phyloP scores from a whole-genome alignment of 1,284 basidiomycete species.

The Leucoagaricus sp. region DNA sequence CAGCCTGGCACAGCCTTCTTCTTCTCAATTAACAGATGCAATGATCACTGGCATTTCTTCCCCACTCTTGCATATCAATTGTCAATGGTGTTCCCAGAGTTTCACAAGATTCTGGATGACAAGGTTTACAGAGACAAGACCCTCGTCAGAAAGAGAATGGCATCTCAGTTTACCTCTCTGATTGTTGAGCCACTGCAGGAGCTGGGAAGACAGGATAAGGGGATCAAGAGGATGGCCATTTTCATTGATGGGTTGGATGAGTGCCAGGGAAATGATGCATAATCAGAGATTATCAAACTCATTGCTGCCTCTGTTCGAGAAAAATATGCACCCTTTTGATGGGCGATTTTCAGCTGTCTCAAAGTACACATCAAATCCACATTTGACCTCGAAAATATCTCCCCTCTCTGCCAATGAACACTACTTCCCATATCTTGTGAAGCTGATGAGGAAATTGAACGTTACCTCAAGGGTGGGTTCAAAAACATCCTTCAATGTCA shows the following conservation, averaged over 20 bases:
- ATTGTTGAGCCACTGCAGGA: neutral
- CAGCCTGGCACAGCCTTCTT: neutral
- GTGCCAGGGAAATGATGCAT: neutral
- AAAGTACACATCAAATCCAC: neutral
- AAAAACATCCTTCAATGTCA: neutral
- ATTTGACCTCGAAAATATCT: neutral
- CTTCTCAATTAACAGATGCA: neutral
- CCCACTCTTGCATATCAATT: neutral
- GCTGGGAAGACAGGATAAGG: neutral
- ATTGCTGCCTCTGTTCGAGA: neutral
- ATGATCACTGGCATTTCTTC: neutral
- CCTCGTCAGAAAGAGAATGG: neutral
- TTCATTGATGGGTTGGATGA: slow-evolving; percentile 2
- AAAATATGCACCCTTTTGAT: neutral
- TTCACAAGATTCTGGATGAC: neutral
- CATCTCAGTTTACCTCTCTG: neutral
- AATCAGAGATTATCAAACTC: neutral
- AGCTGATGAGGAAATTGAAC: neutral
- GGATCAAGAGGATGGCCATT: neutral
- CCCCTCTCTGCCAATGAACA: neutral
- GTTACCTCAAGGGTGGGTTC: slow-evolving; percentile 1
- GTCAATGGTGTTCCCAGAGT: neutral
- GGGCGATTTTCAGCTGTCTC: neutral
- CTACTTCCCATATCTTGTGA: neutral
- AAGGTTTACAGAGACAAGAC: neutral